These are phyloP conservation scores for Aspergillus candidus DNA, from an alignment of 2,329 filamentous ascomycete species.

Conservation along the genomic window DNA sequence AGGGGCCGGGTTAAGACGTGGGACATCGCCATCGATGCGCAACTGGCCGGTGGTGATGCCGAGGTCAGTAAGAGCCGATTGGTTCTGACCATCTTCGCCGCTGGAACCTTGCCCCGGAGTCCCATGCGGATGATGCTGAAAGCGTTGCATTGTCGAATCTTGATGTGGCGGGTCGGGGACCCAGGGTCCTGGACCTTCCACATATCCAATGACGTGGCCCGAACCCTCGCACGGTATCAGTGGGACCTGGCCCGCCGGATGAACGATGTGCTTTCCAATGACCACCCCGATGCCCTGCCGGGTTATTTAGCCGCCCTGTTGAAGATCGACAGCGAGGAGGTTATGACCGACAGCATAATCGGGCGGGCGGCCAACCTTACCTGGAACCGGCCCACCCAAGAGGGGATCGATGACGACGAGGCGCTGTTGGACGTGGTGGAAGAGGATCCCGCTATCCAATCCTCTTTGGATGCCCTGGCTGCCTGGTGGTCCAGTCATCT, in stretches of 20 bases:
- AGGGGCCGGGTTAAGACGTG: slow-evolving; percentile 82
- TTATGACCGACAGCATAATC: slow-evolving; percentile 69
- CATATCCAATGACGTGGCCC: slow-evolving; percentile 62
- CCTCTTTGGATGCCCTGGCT: slow-evolving; percentile 81
- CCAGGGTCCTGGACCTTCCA: slow-evolving; percentile 59
- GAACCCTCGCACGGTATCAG: slow-evolving; percentile 65
- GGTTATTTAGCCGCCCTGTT: slow-evolving; percentile 70
- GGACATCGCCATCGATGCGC: slow-evolving; percentile 88
- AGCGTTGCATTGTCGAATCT: slow-evolving; percentile 81
- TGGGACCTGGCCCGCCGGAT: slow-evolving; percentile 77
- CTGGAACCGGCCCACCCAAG: slow-evolving; percentile 72
- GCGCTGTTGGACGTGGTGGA: slow-evolving; percentile 76
- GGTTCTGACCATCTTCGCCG: slow-evolving; percentile 78
- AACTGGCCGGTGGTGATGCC: slow-evolving; percentile 81
- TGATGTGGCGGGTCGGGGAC: slow-evolving; percentile 72
- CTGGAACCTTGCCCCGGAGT: slow-evolving; percentile 76
- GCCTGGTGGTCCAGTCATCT: slow-evolving; percentile 81
- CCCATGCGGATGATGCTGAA: slow-evolving; percentile 83
- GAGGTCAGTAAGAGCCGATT: slow-evolving; percentile 85
- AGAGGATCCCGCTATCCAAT: slow-evolving; percentile 76
- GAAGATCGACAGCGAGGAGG: slow-evolving; percentile 72
- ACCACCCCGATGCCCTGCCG: slow-evolving; percentile 62
- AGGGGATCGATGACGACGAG: slow-evolving; percentile 57
- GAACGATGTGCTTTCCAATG: slow-evolving; percentile 40
- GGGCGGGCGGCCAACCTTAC: slow-evolving; percentile 85